Evolutionary conservation across 208 protist genomes (phyloP).

Genomic region (Angomonas deanei): DNA sequence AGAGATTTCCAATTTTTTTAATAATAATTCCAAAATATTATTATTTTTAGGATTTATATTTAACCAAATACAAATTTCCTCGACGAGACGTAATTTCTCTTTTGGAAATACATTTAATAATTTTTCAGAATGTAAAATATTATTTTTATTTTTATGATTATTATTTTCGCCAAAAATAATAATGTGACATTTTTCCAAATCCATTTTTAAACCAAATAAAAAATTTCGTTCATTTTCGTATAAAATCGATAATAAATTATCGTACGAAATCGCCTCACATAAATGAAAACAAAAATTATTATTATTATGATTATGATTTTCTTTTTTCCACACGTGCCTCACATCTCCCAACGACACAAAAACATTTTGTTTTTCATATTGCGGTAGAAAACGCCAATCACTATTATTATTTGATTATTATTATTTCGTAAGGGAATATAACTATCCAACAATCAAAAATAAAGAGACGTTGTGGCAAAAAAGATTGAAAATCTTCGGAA

Average conservation of each 20-base stretch:
- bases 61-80: no score
- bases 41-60: no score
- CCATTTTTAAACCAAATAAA: neutral
- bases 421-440: no score
- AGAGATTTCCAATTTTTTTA: no score
- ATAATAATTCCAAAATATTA: no score
- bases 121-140: neutral
- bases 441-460: constrained; percentile 1
- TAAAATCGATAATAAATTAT: neutral
- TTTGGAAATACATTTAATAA: neutral
- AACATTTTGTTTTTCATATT: neutral
- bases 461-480: no score
- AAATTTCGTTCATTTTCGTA: neutral
- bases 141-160: neutral
- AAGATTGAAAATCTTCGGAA: no score
- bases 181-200: neutral
- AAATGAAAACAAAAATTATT: neutral
- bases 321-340: no score
- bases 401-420: no score
- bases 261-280: neutral
- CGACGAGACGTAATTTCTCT: no score
- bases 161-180: neutral
- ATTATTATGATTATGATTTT: neutral
- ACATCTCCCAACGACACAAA: no score
- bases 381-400: no score